Percentiles rank a stretch among this genome's conserved stretches.
These are phyloP conservation scores for Globisporangium ultimum DNA, from an alignment of 352 stramenopile species.

Conservation along the genomic window DNA sequence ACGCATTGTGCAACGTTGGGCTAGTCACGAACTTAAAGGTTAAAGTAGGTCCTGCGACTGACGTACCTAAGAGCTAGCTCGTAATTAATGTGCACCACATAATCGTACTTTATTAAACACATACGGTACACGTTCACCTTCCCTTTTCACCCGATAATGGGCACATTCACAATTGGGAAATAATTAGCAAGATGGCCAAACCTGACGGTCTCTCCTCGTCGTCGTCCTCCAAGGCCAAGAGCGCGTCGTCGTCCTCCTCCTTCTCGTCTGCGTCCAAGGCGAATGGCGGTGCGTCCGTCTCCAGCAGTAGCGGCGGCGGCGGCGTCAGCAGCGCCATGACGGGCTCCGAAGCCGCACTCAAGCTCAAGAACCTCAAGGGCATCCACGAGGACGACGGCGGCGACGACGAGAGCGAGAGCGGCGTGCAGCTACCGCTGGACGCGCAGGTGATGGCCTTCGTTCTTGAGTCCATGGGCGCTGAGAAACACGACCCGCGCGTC, in stretches of 20 bases:
- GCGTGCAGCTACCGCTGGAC: constrained; percentile 54
- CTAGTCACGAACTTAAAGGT: no score
- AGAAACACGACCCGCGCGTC: constrained; percentile 77
- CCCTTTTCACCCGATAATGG: no score
- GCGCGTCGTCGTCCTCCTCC: not conserved
- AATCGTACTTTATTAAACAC: not conserved
- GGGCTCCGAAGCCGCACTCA: constrained; percentile 30
- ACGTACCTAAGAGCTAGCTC: no score
- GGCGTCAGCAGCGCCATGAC: constrained; percentile 14
- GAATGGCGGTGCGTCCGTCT: constrained; percentile 4
- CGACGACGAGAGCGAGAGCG: constrained; percentile 30
- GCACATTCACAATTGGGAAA: no score
- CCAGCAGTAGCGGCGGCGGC: constrained; percentile 1
- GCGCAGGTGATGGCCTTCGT: constrained; percentile 53
- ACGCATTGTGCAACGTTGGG: no score
- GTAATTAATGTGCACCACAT: no score
- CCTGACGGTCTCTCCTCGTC: constrained; percentile 3
- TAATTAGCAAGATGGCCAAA: constrained; percentile 6
- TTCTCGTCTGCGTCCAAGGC: constrained; percentile 6
- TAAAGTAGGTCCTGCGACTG: no score
- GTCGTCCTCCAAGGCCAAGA: constrained; percentile 13
- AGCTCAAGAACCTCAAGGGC: constrained; percentile 50
- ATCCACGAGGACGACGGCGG: constrained; percentile 69
- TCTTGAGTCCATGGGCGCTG: constrained; percentile 77
- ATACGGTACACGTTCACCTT: not conserved